Evolutionary conservation across 2,329 filamentous ascomycete species (phyloP).

Genomic region (Monosporascus sp.): DNA sequence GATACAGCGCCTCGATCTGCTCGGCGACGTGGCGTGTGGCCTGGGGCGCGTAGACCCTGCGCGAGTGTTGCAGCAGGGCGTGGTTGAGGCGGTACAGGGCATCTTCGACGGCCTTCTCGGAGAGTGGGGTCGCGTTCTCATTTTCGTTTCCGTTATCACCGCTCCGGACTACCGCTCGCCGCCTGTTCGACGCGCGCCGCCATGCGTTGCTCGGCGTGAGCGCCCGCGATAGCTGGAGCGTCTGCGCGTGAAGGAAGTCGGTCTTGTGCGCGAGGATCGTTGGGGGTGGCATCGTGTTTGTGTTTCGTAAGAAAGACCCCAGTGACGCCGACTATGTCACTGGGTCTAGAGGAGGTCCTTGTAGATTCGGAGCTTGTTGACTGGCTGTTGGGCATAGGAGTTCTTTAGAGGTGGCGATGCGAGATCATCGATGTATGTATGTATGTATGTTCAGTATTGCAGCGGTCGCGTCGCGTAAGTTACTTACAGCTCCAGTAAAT

Average conservation of each 20-base stretch:
- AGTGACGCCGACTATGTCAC: too few species aligned
- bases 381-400: too few species aligned
- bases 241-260: slow-evolving; percentile 57
- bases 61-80: slow-evolving; percentile 57
- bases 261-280: slow-evolving; percentile 60
- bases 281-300: slow-evolving; percentile 31
- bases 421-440: too few species aligned
- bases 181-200: slow-evolving; percentile 42
- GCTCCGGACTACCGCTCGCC: background rate
- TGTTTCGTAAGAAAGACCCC: too few species aligned
- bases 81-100: slow-evolving; percentile 55
- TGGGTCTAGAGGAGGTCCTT: too few species aligned
- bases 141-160: slow-evolving; percentile 25
- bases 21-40: slow-evolving; percentile 67
- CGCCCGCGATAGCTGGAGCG: slow-evolving; percentile 55
- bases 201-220: slow-evolving; percentile 51
- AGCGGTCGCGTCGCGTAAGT: too few species aligned
- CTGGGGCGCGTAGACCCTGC: slow-evolving; percentile 60
- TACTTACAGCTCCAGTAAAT: too few species aligned
- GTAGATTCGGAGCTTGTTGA: too few species aligned
- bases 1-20: slow-evolving; percentile 64
- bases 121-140: slow-evolving; percentile 32
- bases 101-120: slow-evolving; percentile 48
- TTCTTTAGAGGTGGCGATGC: too few species aligned
- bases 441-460: too few species aligned